A percentile compares a stretch with the other conserved stretches of the same genome.
Evolutionary conservation across 2,329 filamentous ascomycete species (phyloP).

Genomic region (Aspergillus novofumigatus): DNA sequence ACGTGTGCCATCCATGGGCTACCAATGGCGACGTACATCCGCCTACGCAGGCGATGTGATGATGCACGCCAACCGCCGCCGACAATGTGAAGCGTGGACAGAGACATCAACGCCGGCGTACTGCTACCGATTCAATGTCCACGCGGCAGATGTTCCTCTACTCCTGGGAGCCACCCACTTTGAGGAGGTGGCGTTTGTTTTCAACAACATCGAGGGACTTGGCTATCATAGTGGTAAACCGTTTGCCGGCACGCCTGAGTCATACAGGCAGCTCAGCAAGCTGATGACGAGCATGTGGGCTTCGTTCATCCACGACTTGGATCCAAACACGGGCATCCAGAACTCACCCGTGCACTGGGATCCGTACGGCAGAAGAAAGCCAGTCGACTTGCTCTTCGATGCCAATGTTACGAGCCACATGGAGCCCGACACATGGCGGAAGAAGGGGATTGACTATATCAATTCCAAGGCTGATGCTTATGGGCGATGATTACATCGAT

Average conservation of each 20-base stretch:
- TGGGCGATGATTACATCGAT: constrained; percentile 15
- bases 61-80: constrained; percentile 55
- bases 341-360: constrained; percentile 39
- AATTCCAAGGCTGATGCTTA: constrained; percentile 23
- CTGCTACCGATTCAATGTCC: constrained; percentile 60
- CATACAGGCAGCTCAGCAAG: constrained; percentile 41
- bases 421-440: constrained; percentile 45
- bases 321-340: constrained; percentile 40
- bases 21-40: constrained; percentile 51
- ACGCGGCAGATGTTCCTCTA: constrained; percentile 40
- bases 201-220: constrained; percentile 48
- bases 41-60: constrained; percentile 53
- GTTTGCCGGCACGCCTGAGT: constrained; percentile 39
- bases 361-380: constrained; percentile 37
- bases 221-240: constrained; percentile 42
- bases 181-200: constrained; percentile 53
- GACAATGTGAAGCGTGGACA: constrained; percentile 51
- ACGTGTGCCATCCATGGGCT: constrained; percentile 36
- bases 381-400: constrained; percentile 50
- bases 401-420: constrained; percentile 44
- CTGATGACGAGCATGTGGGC: constrained; percentile 53
- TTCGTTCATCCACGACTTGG: constrained; percentile 44
- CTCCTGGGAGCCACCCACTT: constrained; percentile 52
- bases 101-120: constrained; percentile 49
- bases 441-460: constrained; percentile 29